Evolutionary conservation across 2,329 filamentous ascomycete genomes (phyloP).

Genomic region (Scedosporium aurantiacum): DNA sequence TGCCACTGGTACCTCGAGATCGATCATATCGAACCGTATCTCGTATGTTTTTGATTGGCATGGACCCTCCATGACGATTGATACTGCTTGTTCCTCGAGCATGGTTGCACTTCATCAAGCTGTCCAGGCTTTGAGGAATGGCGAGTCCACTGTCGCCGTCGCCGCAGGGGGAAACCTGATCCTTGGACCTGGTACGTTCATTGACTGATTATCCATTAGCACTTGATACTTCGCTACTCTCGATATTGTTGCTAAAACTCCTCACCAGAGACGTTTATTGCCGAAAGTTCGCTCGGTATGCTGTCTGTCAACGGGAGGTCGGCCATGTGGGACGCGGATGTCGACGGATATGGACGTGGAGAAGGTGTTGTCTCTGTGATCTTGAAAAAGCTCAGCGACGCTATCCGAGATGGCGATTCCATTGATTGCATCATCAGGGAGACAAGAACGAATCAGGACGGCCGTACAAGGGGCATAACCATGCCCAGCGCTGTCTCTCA

Average conservation of each 20-base stretch:
- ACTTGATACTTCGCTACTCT: no score
- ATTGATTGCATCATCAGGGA: conserved; percentile 24
- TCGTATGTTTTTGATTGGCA: conserved; percentile 28
- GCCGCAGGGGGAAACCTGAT: conserved; percentile 13
- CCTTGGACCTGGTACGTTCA: conserved; percentile 10
- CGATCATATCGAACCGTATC: conserved; percentile 43
- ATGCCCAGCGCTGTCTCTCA: conserved; percentile 23
- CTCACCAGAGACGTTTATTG: conserved; percentile 16
- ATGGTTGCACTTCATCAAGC: conserved; percentile 22
- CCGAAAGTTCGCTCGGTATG: conserved; percentile 11
- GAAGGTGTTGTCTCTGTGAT: conserved; percentile 25
- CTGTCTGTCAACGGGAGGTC: conserved; percentile 21
- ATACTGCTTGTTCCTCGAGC: conserved; percentile 25
- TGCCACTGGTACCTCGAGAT: conserved; percentile 38
- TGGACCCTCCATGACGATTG: conserved; percentile 23
- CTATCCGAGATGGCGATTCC: conserved; percentile 28
- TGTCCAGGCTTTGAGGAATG: conserved; percentile 18
- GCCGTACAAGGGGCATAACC: conserved; percentile 26
- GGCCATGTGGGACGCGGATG: conserved; percentile 19
- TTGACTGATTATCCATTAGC: no score
- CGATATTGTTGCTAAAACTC: no score
- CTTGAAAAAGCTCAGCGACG: conserved; percentile 30
- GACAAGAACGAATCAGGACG: conserved; percentile 25
- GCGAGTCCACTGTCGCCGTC: conserved; percentile 14
- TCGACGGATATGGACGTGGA: conserved; percentile 32